Evolutionary conservation across 106 monocot species (phyloP).

Genomic region (Gastrodia elata): DNA sequence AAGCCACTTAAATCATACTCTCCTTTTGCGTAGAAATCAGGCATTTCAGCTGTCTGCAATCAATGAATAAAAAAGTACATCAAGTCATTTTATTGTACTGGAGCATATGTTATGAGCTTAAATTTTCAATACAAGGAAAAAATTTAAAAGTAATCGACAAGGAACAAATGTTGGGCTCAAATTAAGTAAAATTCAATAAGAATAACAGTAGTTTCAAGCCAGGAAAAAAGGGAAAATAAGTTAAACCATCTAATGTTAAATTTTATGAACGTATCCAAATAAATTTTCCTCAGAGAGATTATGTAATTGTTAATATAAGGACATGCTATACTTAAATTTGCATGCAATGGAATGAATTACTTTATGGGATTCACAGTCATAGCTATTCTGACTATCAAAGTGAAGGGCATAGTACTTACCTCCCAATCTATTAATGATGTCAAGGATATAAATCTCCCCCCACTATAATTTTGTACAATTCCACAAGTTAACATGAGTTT

Average conservation of each 20-base stretch:
- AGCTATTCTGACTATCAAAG: too few relatives aligned
- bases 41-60: conserved; percentile 94
- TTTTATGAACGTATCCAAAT: neutral
- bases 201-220: neutral
- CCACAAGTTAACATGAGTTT: too few relatives aligned
- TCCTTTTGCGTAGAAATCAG: conserved; percentile 79
- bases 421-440: too few relatives aligned
- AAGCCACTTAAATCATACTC: conserved; percentile 97
- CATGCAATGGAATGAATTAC: too few relatives aligned
- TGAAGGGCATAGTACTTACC: too few relatives aligned
- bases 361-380: too few relatives aligned
- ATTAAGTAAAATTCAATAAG: neutral
- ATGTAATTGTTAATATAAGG: too few relatives aligned
- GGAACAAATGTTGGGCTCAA: neutral
- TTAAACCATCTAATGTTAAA: neutral
- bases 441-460: too few relatives aligned
- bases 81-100: neutral
- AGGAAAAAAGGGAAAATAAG: neutral
- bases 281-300: too few relatives aligned
- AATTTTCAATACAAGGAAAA: neutral
- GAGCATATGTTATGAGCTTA: neutral
- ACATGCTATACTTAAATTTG: too few relatives aligned
- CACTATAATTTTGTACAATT: too few relatives aligned
- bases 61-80: neutral
- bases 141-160: neutral